Conservation (phyloP, 345 rosid species). For the Aegle marmelos region DNA sequence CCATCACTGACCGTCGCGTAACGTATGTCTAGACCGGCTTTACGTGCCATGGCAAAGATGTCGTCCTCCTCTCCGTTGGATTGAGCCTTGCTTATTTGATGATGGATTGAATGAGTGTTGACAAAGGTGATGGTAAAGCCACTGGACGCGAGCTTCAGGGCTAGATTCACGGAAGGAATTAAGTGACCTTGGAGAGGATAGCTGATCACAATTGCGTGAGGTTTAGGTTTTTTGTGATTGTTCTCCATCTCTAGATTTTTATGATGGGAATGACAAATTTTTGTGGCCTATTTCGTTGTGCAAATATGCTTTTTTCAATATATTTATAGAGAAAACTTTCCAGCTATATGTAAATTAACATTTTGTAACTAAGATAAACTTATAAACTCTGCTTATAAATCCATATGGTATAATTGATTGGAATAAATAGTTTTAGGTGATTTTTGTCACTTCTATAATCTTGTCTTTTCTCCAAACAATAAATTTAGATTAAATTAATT, state of each 20-base stretch:
- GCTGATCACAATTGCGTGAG: slow-evolving; percentile 58
- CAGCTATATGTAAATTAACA: neutral
- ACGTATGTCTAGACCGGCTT: slow-evolving; percentile 65
- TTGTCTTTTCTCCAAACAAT: too few species aligned
- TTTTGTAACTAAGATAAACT: too few species aligned
- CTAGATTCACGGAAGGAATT: slow-evolving; percentile 60
- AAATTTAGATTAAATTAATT: too few species aligned
- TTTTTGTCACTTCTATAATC: too few species aligned
- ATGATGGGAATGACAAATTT: neutral
- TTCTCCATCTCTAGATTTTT: neutral
- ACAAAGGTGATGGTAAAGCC: slow-evolving; percentile 77
- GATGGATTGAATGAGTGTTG: slow-evolving; percentile 62
- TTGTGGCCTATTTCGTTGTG: neutral
- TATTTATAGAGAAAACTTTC: neutral
- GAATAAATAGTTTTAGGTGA: too few species aligned
- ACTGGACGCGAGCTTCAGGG: slow-evolving; percentile 67
- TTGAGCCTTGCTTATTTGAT: slow-evolving; percentile 37
- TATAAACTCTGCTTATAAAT: too few species aligned
- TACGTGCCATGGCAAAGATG: slow-evolving; percentile 47
- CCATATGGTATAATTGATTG: too few species aligned
- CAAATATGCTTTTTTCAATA: neutral
- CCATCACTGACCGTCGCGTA: slow-evolving; percentile 77
- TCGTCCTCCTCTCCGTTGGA: slow-evolving; percentile 28
- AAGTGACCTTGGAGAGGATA: slow-evolving; percentile 86
- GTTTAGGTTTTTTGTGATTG: slow-evolving; percentile 33